Conservation (phyloP, 768 basidiomycete species). For the Gyrodon lividus region DNA sequence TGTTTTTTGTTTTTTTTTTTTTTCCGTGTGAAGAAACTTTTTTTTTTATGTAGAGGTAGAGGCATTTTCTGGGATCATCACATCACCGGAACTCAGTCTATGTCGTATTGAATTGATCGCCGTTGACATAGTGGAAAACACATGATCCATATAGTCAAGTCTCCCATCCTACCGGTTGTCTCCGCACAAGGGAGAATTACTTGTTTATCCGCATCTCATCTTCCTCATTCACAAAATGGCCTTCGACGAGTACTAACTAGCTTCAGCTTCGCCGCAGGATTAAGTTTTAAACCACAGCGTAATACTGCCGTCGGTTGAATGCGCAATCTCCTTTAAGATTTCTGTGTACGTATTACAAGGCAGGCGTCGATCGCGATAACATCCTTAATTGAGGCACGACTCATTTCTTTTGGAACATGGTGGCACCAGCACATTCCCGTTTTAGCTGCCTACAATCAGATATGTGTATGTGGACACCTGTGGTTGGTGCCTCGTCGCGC, state of each 20-base stretch:
- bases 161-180: constrained; percentile 25
- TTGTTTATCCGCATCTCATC: constrained; percentile 12
- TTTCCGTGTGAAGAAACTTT: constrained; percentile 20
- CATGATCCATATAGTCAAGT: constrained; percentile 32
- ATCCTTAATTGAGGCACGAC: constrained; percentile 27
- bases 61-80: constrained; percentile 5
- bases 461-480: no score
- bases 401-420: constrained; percentile 1
- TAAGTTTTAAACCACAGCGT: constrained; percentile 7
- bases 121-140: constrained; percentile 33
- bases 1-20: constrained; percentile 22
- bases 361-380: constrained; percentile 32
- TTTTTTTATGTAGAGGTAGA: constrained; percentile 13
- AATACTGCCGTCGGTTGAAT: constrained; percentile 46
- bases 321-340: constrained; percentile 53
- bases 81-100: constrained; percentile 28
- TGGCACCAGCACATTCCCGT: constrained; percentile 9
- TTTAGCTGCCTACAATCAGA: constrained; percentile 17
- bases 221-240: constrained; percentile 11
- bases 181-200: constrained; percentile 13
- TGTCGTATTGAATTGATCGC: constrained; percentile 37
- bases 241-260: no score
- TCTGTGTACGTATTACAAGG: constrained; percentile 30
- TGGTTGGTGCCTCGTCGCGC: no score
- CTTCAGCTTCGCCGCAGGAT: constrained; percentile 23